Evolutionary conservation across 1,284 basidiomycete genomes (phyloP), one percentile per base, ranked within the genome.

Genomic region (Amylostereum chailletii): DNA sequence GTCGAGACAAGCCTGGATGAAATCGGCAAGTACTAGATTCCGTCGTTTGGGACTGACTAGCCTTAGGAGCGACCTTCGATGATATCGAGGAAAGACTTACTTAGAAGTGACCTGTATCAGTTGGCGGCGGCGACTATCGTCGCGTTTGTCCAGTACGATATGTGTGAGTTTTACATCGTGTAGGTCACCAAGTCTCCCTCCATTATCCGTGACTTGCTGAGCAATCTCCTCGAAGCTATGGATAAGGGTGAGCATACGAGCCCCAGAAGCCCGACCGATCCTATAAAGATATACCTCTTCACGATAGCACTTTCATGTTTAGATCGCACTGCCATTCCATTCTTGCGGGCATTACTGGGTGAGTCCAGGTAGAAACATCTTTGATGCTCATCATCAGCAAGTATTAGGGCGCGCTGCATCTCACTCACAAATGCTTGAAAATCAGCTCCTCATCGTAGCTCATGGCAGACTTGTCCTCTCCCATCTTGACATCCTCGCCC

Each of bases 301-400:
- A 62, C 65, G 39, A 83, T 75, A 0, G 70, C 70, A 7, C 68
- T 63, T 53, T 80, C 78, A 38, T 77, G 61, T 59, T 77, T 81
- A n/a, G 72, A 64, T 50, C 77, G 79, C 4, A 77, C 65, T 2
- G 57, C 41, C 69, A 95, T 78, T 0, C 72, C 77, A 55, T 90
- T 76, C 57, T 70, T 67, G 5, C 62, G 63, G 0, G 91, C 90
- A 58, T 92, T 92, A 6, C 71, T 71, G 0, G 81, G 75, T 1
- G 88, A 81, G 65, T 95, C 93, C 37, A 96, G 71, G 65, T 95
- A 96, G 67, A 94, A 94, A 57, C 81, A 83, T 51, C 88, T 90
- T 52, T 42, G 5, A 7, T 10, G 43, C 34, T 30, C 19, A 42
- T 34, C n/a, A 45, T 27, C 27, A 36, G 9, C 19, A 32, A 27